Base-by-base conservation (phyloP, 176 grass and related monocot species). In the Musa acuminata region DNA sequence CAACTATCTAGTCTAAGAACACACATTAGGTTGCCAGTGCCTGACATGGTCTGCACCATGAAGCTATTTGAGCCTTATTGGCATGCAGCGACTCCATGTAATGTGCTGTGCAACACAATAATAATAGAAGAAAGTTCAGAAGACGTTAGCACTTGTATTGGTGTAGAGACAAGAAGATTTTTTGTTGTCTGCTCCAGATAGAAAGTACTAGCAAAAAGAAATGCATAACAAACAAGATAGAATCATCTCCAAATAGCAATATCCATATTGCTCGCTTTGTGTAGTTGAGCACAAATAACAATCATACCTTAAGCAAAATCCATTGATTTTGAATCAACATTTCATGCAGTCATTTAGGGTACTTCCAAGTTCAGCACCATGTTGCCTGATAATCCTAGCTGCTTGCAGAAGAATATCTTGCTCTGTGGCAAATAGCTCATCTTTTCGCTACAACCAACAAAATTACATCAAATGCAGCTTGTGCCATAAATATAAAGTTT, bases 331-430 rank as follows among this genome's bases (percentile, higher is more conserved):
- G 29, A 11, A n/a, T 52, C 49, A 52, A 25, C 21, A 74, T 10
- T 27, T 74, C 20, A 20, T 0, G 2, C 22, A n/a, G 27, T 74
- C 72, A 74, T 55, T 55, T n/a, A 75, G 70, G 55, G 75, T 84
- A 76, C 80, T 84, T 77, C 87, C 89, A 68, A 92, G 68, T 77
- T 92, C 77, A 86, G 84, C 82, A 67, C 93, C 85, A 79, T 92
- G 79, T 23, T 50, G 80, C 55, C 83, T 87, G 73, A 96, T 92
- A 80, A 92, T 84, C 82, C 80, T 84, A 57, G 76, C 85, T 66
- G 93, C 89, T 81, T 75, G 84, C 63, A 96, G 76, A 82, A 96
- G 81, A 71, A 96, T 90, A 59, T 83, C 87, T 83, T 96, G 89
- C 86, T 92, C 79, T 76, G 79, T 23, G 11, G 85, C 79, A 25